Evolutionary conservation across 2,329 filamentous ascomycete genomes (phyloP).

Genomic region (Cladosporium phlei): DNA sequence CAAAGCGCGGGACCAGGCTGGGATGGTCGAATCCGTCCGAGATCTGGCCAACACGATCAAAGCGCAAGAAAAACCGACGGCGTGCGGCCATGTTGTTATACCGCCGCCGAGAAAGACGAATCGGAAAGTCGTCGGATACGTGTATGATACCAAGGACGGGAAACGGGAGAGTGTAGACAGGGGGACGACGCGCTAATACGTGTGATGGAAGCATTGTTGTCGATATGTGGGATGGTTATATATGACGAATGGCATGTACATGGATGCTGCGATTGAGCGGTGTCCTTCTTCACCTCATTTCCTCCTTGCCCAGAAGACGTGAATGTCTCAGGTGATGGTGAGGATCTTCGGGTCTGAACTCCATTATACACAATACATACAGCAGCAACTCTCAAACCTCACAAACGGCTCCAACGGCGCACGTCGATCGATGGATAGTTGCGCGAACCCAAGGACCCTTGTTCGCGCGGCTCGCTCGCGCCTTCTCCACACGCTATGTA

Average conservation of each 20-base stretch:
- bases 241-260: not conserved
- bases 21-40: constrained; percentile 24
- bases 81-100: constrained; percentile 27
- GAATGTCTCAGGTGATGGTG: constrained; percentile 1
- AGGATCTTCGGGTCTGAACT: constrained; percentile 7
- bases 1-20: constrained; percentile 15
- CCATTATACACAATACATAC: constrained; percentile 1
- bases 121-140: constrained; percentile 28
- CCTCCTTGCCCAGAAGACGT: constrained; percentile 6
- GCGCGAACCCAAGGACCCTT: no score
- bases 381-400: no score
- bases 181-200: no score
- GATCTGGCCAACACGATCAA: constrained; percentile 21
- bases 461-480: not conserved
- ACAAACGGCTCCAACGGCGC: no score
- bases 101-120: constrained; percentile 30
- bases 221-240: not conserved
- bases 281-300: constrained; percentile 2
- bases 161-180: no score
- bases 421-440: no score
- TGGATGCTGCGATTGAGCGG: not conserved
- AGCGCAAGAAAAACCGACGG: constrained; percentile 15
- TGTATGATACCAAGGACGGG: constrained; percentile 27
- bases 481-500: constrained; percentile 9
- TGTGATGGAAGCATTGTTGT: not conserved